phyloP scores from a whole-genome alignment of 257 asterid species.

The Nicotiana knightiana region DNA sequence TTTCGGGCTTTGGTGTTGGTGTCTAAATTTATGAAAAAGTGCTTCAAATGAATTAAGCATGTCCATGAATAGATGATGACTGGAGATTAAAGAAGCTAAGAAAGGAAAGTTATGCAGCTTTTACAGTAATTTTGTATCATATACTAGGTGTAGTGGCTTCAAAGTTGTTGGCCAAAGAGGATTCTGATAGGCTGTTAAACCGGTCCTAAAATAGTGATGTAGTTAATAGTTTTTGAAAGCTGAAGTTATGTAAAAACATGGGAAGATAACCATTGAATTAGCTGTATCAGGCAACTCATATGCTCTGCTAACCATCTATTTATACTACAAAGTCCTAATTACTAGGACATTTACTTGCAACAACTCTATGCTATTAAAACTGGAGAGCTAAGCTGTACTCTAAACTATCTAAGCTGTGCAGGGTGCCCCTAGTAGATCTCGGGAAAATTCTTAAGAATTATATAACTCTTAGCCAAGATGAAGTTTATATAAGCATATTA shows the following conservation, averaged over 20 bases:
- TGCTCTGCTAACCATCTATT: not conserved
- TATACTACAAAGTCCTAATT: not conserved
- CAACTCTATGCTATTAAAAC: not conserved
- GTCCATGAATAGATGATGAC: not conserved
- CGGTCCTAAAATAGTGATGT: not conserved
- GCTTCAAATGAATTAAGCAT: not conserved
- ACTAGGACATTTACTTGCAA: conserved; percentile 1
- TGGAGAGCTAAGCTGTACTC: not conserved
- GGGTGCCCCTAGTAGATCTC: not conserved
- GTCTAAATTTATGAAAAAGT: not conserved
- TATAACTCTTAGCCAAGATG: not conserved
- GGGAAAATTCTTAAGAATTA: not conserved
- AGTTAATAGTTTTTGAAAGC: not conserved
- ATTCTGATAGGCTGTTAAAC: not conserved
- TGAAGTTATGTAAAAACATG: not conserved
- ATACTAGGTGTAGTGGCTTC: not conserved
- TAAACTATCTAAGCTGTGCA: not conserved
- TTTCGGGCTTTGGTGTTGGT: conserved; percentile 2
- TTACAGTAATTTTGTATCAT: not conserved
- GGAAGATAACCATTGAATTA: not conserved
- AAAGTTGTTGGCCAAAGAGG: not conserved
- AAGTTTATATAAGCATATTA: not conserved
- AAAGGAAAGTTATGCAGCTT: not conserved
- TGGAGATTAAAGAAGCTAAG: not conserved
- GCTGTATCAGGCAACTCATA: not conserved